Base-by-base conservation (phyloP, 2,329 filamentous ascomycete species). In the Penicillium sp. region DNA sequence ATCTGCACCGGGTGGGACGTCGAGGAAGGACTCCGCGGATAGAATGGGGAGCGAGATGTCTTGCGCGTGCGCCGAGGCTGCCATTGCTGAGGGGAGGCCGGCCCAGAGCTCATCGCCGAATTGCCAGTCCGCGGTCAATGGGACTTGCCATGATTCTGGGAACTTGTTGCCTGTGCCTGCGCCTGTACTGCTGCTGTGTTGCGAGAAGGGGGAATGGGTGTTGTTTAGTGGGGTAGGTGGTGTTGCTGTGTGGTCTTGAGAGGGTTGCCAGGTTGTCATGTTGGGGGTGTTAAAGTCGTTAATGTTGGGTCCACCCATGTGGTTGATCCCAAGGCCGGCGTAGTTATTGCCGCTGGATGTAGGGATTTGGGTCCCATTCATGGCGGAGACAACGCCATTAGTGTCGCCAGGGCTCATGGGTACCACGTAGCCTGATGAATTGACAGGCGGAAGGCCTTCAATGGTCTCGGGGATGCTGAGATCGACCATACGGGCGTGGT, bases 61-160 rank as follows among this genome's bases (percentile, higher is more conserved):
- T 4, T 43, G 39, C 9, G 21, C 19, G 7, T 37, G 27, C 4
- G 45, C 35, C 11, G 43, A 41, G 18, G 38, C 30, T n/a, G 42
- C 37, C 7, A 43, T 27, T 15, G 14, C 37, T 25, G 53, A 47
- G 18, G 60, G 54, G 11, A 63, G 45, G 10, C 51, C 53, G 5
- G 46, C 37, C 27, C 59, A 53, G 25, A 58, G 44, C 9, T 60
- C 56, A 7, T 50, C 47, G 14, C 56, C 50, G 23, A 60, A 49
- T 40, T 83, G 86, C 88, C 88, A 94, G 59, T 96, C 89, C 13
- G 94, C 75, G 6, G 86, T 88, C 78, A 94, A 88, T 0, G 90
- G 89, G 74, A 95, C 80, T 62, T 89, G 84, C 80, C 91, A 97
- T 21, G 96, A 68, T 63, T 95, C 89, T 50, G 59, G 57, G 31